A percentile compares a stretch with the other conserved stretches of the same genome.
Conservation (phyloP, 2,329 filamentous ascomycete genomes). For the Graphium sp. region DNA sequence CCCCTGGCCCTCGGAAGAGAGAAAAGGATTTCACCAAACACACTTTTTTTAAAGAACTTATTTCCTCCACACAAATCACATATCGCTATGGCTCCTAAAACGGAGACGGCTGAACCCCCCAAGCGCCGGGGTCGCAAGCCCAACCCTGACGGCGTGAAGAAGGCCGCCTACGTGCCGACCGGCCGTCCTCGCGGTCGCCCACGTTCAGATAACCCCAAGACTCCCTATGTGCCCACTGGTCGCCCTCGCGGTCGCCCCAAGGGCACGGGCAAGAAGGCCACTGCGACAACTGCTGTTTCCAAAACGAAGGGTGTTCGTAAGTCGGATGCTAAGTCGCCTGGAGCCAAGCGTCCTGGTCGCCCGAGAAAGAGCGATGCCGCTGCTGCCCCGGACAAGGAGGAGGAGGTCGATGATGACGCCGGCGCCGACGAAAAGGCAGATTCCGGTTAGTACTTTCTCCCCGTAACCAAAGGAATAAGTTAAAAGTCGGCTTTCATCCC, state of each 20-base stretch:
- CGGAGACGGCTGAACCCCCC: too few relatives aligned
- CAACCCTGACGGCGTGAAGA: conserved; percentile 20
- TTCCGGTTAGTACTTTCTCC: conserved; percentile 4
- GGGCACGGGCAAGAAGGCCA: conserved; percentile 17
- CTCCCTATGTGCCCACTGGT: conserved; percentile 19
- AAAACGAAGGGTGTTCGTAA: conserved; percentile 1
- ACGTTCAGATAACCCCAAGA: conserved; percentile 13
- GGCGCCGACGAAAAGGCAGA: conserved; percentile 1
- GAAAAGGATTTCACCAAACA: too few relatives aligned
- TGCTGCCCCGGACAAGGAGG: conserved; percentile 5
- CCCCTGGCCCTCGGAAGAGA: too few relatives aligned
- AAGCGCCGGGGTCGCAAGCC: conserved; percentile 4
- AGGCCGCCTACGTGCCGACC: conserved; percentile 15
- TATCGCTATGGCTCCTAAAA: too few relatives aligned
- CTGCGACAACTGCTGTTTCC: neutral
- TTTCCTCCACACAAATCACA: too few relatives aligned
- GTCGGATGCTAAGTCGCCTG: conserved; percentile 4
- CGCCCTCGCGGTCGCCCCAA: conserved; percentile 30
- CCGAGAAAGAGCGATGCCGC: conserved; percentile 7
- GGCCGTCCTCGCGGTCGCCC: conserved; percentile 26
- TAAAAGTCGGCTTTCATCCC: too few relatives aligned
- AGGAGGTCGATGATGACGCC: conserved; percentile 5
- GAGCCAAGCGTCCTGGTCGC: too few relatives aligned
- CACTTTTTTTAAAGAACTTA: too few relatives aligned
- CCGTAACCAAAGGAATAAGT: too few relatives aligned